Conservation (phyloP, 768 basidiomycete genomes). For the Daedaleopsis nitida region DNA sequence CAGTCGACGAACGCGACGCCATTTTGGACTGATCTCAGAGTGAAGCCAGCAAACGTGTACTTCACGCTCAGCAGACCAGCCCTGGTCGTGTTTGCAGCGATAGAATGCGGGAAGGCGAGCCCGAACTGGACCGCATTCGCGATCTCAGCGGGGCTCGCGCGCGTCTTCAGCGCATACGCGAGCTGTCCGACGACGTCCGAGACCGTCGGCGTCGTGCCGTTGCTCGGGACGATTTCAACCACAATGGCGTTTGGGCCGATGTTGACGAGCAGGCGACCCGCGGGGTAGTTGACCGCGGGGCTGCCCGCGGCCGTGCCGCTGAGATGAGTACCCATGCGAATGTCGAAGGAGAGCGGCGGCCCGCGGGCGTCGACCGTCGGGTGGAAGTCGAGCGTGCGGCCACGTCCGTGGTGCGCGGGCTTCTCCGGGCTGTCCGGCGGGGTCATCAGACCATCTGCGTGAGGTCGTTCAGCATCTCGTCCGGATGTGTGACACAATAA, state of each 20-base stretch:
- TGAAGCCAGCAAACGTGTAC: slow-evolving; percentile 2
- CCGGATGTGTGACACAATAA: slow-evolving; percentile 12
- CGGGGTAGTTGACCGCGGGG: slow-evolving; percentile 17
- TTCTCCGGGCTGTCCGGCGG: slow-evolving; percentile 21
- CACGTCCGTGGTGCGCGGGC: background rate
- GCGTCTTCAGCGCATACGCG: slow-evolving; percentile 1
- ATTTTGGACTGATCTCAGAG: background rate
- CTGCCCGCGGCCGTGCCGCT: background rate
- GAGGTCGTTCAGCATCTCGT: background rate
- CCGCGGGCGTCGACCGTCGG: slow-evolving; percentile 8
- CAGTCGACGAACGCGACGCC: slow-evolving; percentile 13
- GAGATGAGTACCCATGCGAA: slow-evolving; percentile 4
- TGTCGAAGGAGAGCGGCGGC: slow-evolving; percentile 10
- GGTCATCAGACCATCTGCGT: slow-evolving; percentile 24
- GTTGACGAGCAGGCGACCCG: slow-evolving; percentile 6
- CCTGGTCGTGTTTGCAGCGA: background rate
- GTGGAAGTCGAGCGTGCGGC: slow-evolving; percentile 10
- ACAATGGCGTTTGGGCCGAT: slow-evolving; percentile 5
- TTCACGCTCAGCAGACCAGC: background rate
- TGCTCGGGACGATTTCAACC: slow-evolving; percentile 8
- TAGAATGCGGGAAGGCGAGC: too few species aligned
- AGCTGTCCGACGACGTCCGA: slow-evolving; percentile 16
- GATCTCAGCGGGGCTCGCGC: slow-evolving; percentile 1
- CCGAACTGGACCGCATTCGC: background rate
- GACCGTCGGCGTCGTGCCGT: slow-evolving; percentile 8